Conservation (phyloP, 2,329 filamentous ascomycete genomes). For the Pyricularia pennisetigena region DNA sequence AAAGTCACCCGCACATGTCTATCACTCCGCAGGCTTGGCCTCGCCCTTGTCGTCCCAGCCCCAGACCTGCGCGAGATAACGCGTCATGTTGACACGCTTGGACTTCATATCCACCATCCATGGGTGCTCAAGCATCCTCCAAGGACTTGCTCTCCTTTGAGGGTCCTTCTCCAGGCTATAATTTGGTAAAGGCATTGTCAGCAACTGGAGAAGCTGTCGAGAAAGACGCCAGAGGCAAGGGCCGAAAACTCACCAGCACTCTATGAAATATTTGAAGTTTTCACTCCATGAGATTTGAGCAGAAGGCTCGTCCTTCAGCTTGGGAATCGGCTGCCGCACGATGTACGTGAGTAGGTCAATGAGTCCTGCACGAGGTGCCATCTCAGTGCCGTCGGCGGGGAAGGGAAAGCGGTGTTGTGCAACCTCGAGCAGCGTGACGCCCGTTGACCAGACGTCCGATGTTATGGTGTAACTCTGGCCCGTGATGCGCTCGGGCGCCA, state of each 20-base stretch:
- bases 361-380: slow-evolving; percentile 83
- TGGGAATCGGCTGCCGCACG: slow-evolving; percentile 88
- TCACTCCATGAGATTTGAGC: slow-evolving; percentile 90
- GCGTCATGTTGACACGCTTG: slow-evolving; percentile 95
- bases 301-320: slow-evolving; percentile 87
- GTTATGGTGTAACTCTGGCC: slow-evolving; percentile 98
- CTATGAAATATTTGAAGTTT: slow-evolving; percentile 98
- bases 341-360: slow-evolving; percentile 98
- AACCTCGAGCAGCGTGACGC: slow-evolving; percentile 96
- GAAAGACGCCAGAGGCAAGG: not conserved
- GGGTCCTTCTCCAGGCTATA: slow-evolving; percentile 87
- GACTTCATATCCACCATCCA: slow-evolving; percentile 97
- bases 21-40: slow-evolving; percentile 3
- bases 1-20: not conserved
- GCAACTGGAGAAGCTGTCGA: not conserved
- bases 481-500: slow-evolving; percentile 96
- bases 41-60: slow-evolving; percentile 67
- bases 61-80: slow-evolving; percentile 92
- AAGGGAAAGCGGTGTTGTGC: slow-evolving; percentile 98
- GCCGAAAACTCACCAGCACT: slow-evolving; percentile 76
- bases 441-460: slow-evolving; percentile 95
- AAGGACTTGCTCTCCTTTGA: slow-evolving; percentile 77
- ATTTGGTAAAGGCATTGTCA: slow-evolving; percentile 10
- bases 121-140: slow-evolving; percentile 98
- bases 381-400: slow-evolving; percentile 90